phyloP scores from a whole-genome alignment of 441 rosid genomes.

The Kokia cookei region DNA sequence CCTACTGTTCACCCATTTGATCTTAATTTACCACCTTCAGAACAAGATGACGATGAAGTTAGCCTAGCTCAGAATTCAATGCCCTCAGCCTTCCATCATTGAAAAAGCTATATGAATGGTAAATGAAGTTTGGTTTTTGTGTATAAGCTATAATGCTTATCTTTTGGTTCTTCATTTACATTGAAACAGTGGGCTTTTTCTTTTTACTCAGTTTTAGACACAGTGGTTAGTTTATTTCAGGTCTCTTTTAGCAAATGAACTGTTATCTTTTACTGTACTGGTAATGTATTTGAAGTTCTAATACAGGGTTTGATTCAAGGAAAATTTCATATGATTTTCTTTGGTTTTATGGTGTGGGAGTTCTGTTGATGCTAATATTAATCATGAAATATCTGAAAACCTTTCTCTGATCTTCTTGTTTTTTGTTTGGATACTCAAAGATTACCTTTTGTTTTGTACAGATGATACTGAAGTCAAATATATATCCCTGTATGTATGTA shows the following conservation, averaged over 20 bases:
- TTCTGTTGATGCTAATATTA: no score
- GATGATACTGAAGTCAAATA: no score
- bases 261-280: not conserved
- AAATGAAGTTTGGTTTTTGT: no score
- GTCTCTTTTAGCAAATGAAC: not conserved
- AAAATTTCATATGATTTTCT: no score
- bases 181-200: not conserved
- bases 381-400: no score
- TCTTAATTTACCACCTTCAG: conserved; percentile 25
- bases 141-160: not conserved
- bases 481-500: not conserved
- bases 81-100: not conserved
- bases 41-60: not conserved
- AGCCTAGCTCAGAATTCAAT: not conserved
- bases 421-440: no score
- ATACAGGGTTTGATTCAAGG: no score
- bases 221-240: not conserved
- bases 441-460: no score
- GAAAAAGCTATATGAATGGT: not conserved
- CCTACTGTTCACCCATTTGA: conserved; percentile 10
- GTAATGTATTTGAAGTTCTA: no score
- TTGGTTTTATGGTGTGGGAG: no score
- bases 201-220: not conserved
- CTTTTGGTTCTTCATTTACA: not conserved
- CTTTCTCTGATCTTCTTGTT: no score